These are phyloP conservation scores for Cadophora luteo-olivacea DNA, from an alignment of 2,329 filamentous ascomycete genomes.

Conservation along the genomic window DNA sequence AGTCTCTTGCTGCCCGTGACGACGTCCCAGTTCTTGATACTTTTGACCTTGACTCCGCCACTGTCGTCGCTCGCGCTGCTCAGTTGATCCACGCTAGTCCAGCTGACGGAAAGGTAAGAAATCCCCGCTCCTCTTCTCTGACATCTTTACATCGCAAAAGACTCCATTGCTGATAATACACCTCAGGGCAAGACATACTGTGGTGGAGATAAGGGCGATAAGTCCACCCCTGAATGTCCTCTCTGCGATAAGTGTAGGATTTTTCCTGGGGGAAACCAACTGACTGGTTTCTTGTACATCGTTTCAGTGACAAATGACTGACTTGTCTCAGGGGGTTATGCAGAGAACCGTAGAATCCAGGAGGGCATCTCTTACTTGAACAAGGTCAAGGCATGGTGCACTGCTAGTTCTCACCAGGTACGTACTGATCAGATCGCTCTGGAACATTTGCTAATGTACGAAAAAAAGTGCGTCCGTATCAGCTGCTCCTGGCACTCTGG, in stretches of 20 bases:
- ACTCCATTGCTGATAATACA: neutral
- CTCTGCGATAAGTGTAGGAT: neutral
- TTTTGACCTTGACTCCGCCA: neutral
- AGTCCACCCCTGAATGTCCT: neutral
- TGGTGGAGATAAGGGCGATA: neutral
- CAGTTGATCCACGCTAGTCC: neutral
- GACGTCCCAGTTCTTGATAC: neutral
- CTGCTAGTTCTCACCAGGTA: neutral
- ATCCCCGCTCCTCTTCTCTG: neutral
- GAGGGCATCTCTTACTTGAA: constrained; percentile 7
- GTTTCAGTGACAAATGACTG: neutral
- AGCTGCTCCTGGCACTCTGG: constrained; percentile 10
- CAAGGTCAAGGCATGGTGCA: constrained; percentile 7
- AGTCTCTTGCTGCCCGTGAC: constrained; percentile 11
- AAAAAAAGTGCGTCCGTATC: constrained; percentile 9
- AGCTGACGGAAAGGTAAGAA: constrained; percentile 3
- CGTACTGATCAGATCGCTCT: neutral
- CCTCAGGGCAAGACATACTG: neutral
- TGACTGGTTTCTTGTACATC: neutral
- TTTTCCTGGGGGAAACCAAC: neutral
- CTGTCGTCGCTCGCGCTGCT: neutral
- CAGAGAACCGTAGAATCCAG: neutral
- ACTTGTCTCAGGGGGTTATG: neutral
- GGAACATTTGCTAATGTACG: neutral
- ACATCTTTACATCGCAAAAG: neutral